Percentiles rank a stretch among this genome's conserved stretches.
These are phyloP conservation scores for Candida hispaniensis DNA, from an alignment of 805 yeast species.

Conservation along the genomic window DNA sequence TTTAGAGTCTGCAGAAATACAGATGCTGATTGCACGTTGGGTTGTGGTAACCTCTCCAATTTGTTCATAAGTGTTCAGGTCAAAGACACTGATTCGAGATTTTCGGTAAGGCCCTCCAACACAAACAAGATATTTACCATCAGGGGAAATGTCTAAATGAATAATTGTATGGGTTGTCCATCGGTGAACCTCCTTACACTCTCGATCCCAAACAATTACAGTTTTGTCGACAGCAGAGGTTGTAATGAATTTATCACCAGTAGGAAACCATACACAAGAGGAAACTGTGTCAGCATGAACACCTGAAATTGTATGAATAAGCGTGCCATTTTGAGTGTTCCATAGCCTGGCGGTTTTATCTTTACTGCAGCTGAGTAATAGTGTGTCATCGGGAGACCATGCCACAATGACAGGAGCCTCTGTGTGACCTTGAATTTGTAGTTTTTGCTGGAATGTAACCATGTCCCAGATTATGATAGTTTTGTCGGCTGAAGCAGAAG, in stretches of 20 bases:
- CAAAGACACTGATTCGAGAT: conserved; percentile 50
- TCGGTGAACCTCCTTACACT: conserved; percentile 25
- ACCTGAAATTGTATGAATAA: conserved; percentile 19
- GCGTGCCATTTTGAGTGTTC: conserved; percentile 40
- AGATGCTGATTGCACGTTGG: conserved; percentile 54
- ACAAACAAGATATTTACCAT: conserved; percentile 50
- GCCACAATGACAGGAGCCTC: conserved; percentile 28
- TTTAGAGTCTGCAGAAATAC: conserved; percentile 46
- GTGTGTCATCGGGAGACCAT: conserved; percentile 66
- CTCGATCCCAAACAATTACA: conserved; percentile 38
- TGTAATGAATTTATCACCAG: conserved; percentile 44
- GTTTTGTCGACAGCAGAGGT: conserved; percentile 44
- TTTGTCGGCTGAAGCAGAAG: conserved; percentile 66
- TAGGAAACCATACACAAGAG: conserved; percentile 64
- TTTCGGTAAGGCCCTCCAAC: conserved; percentile 43
- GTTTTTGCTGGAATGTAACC: conserved; percentile 27
- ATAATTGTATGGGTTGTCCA: conserved; percentile 40
- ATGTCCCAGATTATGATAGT: conserved; percentile 58
- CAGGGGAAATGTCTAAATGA: conserved; percentile 56
- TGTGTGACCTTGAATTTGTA: conserved; percentile 27
- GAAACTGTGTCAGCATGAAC: conserved; percentile 27
- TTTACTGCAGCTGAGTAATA: conserved; percentile 58
- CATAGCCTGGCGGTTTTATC: conserved; percentile 64
- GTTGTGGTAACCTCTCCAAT: conserved; percentile 41
- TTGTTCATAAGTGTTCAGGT: conserved; percentile 33